These are phyloP conservation scores for Cochlearia excelsa DNA, from an alignment of 345 rosid species.

Conservation along the genomic window DNA sequence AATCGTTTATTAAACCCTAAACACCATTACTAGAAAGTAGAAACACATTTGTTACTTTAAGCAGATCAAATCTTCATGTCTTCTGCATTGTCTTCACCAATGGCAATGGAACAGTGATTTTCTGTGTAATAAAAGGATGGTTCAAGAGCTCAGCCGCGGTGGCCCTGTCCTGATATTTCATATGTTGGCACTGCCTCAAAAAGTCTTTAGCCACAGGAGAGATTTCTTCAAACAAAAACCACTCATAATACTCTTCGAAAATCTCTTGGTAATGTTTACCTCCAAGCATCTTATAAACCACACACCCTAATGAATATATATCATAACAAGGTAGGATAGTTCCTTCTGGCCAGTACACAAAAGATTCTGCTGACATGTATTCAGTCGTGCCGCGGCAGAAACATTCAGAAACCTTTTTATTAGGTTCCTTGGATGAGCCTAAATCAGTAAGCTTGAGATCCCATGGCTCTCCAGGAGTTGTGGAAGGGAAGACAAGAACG, in stretches of 20 bases:
- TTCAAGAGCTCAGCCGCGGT: background rate
- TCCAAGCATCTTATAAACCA: constrained; percentile 22
- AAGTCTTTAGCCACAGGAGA: constrained; percentile 1
- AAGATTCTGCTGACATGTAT: constrained; percentile 2
- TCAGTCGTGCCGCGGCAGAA: background rate
- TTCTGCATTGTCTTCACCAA: no score
- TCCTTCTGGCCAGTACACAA: background rate
- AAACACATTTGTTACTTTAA: no score
- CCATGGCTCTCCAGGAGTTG: background rate
- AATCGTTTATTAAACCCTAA: no score
- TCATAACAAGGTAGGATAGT: background rate
- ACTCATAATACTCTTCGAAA: background rate
- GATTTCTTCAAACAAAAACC: background rate
- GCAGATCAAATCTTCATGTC: no score
- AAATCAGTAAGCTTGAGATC: constrained; percentile 10
- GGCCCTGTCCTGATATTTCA: background rate
- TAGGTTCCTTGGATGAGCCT: background rate
- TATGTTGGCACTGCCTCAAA: background rate
- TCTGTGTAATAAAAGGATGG: background rate
- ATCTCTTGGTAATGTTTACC: background rate
- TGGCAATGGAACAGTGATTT: no score
- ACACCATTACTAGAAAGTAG: no score
- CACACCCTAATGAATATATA: constrained; percentile 18
- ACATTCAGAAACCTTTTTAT: background rate
- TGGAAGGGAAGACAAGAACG: background rate